These are phyloP conservation scores for Gossypium turneri DNA, from an alignment of 345 rosid species.

Conservation along the genomic window DNA sequence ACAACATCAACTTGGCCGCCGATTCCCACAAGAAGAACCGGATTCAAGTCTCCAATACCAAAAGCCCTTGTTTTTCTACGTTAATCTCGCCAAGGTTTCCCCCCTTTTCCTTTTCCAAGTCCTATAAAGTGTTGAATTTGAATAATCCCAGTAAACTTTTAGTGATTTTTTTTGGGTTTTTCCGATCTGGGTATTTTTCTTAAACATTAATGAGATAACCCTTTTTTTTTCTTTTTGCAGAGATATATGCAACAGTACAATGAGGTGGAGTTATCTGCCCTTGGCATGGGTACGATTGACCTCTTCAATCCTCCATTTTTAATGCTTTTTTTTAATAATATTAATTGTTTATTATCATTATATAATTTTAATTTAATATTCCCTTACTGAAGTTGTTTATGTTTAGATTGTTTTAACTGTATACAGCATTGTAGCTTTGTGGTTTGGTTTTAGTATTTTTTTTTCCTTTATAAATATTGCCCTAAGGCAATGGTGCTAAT, in stretches of 20 bases:
- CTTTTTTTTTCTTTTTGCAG: conserved; percentile 29
- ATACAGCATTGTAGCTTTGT: background rate
- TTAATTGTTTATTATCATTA: background rate
- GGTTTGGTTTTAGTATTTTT: background rate
- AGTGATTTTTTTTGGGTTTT: conserved; percentile 8
- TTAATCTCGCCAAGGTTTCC: conserved; percentile 87
- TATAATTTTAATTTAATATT: background rate
- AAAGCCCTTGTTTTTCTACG: conserved; percentile 89
- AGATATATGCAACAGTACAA: conserved; percentile 88
- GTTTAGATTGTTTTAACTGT: background rate
- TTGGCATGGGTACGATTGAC: conserved; percentile 74
- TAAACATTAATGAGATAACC: background rate
- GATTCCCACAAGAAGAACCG: conserved; percentile 70
- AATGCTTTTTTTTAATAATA: background rate
- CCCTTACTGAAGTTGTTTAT: background rate
- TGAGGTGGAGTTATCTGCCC: conserved; percentile 88
- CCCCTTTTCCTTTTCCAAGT: background rate
- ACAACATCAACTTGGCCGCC: conserved; percentile 43
- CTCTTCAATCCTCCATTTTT: conserved; percentile 12
- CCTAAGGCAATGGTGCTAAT: background rate
- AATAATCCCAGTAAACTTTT: background rate
- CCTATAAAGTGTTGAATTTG: background rate
- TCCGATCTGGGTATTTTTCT: background rate
- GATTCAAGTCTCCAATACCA: conserved; percentile 91
- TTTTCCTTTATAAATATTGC: background rate